These are phyloP conservation scores for Ligustrum vulgare DNA, from an alignment of 257 asterid species.

Conservation along the genomic window DNA sequence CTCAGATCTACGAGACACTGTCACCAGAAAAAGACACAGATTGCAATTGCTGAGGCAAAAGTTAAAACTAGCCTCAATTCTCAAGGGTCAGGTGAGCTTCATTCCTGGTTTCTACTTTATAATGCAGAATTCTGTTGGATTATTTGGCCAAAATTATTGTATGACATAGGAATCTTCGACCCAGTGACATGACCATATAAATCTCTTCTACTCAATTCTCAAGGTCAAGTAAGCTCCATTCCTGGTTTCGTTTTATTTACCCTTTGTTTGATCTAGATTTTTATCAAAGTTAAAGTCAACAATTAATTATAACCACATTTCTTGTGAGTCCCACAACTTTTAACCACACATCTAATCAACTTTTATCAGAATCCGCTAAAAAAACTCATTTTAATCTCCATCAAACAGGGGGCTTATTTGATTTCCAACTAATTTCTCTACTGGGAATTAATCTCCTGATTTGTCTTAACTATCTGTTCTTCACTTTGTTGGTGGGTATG, in stretches of 20 bases:
- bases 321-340: too few relatives aligned
- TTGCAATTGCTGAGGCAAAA: constrained; percentile 89
- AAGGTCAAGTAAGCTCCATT: constrained; percentile 70
- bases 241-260: constrained; percentile 8
- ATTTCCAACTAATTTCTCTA: neutral
- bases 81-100: constrained; percentile 77
- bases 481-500: neutral
- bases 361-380: too few relatives aligned
- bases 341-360: too few relatives aligned
- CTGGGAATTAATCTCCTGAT: neutral
- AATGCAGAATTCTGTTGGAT: neutral
- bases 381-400: too few relatives aligned
- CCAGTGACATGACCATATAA: neutral
- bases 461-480: neutral
- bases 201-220: constrained; percentile 49
- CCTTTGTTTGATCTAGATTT: too few relatives aligned
- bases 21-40: constrained; percentile 88
- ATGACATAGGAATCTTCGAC: neutral
- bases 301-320: too few relatives aligned
- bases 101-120: constrained; percentile 17
- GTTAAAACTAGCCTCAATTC: constrained; percentile 88
- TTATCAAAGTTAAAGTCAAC: too few relatives aligned
- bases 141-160: neutral
- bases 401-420: too few relatives aligned
- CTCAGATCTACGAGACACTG: constrained; percentile 83